phyloP scores from a whole-genome alignment of 331 rosid species.

The Malus hybrid region DNA sequence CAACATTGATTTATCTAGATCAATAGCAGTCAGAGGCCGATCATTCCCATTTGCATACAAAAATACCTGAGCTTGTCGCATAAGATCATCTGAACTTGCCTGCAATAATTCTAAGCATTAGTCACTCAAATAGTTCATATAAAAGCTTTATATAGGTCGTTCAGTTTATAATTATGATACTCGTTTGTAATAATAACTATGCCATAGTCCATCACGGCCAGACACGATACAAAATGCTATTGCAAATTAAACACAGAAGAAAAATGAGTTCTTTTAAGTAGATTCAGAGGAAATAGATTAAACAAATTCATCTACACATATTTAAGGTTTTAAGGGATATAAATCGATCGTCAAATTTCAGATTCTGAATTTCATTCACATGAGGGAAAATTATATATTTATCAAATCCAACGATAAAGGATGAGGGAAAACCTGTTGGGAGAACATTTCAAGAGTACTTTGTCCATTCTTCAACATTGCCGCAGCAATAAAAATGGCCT shows the following conservation, averaged over 20 bases:
- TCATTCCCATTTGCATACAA: conserved; percentile 75
- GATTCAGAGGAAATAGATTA: too few species aligned
- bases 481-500: conserved; percentile 85
- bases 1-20: conserved; percentile 64
- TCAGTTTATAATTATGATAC: not conserved
- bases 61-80: conserved; percentile 82
- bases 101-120: conserved; percentile 33
- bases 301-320: too few species aligned
- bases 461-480: conserved; percentile 81
- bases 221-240: too few species aligned
- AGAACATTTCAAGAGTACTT: conserved; percentile 75
- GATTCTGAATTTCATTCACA: not conserved
- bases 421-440: conserved; percentile 53
- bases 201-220: too few species aligned
- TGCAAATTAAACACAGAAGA: too few species aligned
- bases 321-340: too few species aligned
- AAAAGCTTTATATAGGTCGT: not conserved
- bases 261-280: too few species aligned
- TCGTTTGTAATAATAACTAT: too few species aligned
- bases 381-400: not conserved
- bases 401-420: not conserved
- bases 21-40: conserved; percentile 77
- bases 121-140: conserved; percentile 6
- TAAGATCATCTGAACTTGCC: conserved; percentile 74
- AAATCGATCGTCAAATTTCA: not conserved